Evolutionary conservation across 2,329 filamentous ascomycete species (phyloP).

Genomic region (Fusarium graminum): DNA sequence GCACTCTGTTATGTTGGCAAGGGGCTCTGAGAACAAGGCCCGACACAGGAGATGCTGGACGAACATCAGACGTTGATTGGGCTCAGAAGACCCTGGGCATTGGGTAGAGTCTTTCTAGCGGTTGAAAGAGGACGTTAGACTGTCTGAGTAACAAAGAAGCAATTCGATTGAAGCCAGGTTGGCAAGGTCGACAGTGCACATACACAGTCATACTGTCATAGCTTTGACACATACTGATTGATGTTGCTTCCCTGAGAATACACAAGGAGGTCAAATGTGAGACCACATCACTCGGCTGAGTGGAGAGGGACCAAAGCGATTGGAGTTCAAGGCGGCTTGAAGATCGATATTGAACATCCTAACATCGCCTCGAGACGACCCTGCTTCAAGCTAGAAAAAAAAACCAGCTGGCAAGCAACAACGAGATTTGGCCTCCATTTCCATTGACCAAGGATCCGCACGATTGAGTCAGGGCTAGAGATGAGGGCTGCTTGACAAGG

Average conservation of each 20-base stretch:
- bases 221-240: slow-evolving; percentile 16
- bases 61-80: slow-evolving; percentile 37
- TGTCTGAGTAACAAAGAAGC: slow-evolving; percentile 11
- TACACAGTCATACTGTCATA: background rate
- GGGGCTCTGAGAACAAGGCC: slow-evolving; percentile 39
- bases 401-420: slow-evolving; percentile 36
- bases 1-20: slow-evolving; percentile 37
- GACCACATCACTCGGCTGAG: slow-evolving; percentile 33
- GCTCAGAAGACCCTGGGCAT: slow-evolving; percentile 17
- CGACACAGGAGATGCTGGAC: slow-evolving; percentile 35
- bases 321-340: slow-evolving; percentile 37
- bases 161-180: slow-evolving; percentile 8
- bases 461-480: slow-evolving; percentile 39
- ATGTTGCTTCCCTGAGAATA: slow-evolving; percentile 7
- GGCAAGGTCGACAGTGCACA: slow-evolving; percentile 21
- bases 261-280: slow-evolving; percentile 33
- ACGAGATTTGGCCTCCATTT: slow-evolving; percentile 39
- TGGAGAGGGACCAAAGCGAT: slow-evolving; percentile 37
- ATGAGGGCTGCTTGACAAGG: slow-evolving; percentile 31
- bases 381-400: slow-evolving; percentile 32
- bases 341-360: slow-evolving; percentile 46
- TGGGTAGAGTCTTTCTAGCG: slow-evolving; percentile 39
- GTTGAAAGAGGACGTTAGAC: slow-evolving; percentile 13
- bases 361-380: slow-evolving; percentile 39
- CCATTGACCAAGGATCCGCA: slow-evolving; percentile 27